Conservation (phyloP, 768 basidiomycete species). For the Russula vinacea region DNA sequence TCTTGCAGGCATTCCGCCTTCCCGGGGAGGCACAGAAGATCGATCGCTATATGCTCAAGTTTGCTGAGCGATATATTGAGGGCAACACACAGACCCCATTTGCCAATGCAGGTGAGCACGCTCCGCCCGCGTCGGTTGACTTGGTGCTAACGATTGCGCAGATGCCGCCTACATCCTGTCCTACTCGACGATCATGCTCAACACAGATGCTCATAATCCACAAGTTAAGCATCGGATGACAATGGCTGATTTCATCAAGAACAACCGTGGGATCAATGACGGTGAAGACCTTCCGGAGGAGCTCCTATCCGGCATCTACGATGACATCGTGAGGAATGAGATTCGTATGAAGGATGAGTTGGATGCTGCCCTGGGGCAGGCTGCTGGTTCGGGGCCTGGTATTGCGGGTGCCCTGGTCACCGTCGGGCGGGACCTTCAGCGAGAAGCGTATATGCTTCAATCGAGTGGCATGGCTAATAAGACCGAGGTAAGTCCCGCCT, state of each 20-base stretch:
- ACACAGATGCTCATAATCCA: slow-evolving; percentile 95
- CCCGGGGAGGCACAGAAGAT: slow-evolving; percentile 99
- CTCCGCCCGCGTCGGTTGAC: slow-evolving; percentile 17
- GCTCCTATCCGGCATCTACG: slow-evolving; percentile 70
- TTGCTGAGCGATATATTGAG: slow-evolving; percentile 93
- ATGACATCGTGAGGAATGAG: slow-evolving; percentile 88
- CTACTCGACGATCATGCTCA: slow-evolving; percentile 92
- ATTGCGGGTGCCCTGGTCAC: slow-evolving; percentile 78
- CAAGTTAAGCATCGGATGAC: slow-evolving; percentile 95
- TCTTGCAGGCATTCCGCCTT: slow-evolving; percentile 93
- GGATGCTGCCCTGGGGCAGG: slow-evolving; percentile 50
- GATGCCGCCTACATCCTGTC: slow-evolving; percentile 94
- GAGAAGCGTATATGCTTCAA: slow-evolving; percentile 93
- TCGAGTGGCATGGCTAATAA: slow-evolving; percentile 95
- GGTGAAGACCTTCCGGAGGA: slow-evolving; percentile 85
- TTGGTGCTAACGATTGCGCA: slow-evolving; percentile 33
- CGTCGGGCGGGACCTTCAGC: slow-evolving; percentile 91
- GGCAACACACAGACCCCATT: slow-evolving; percentile 82
- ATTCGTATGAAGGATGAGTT: slow-evolving; percentile 99
- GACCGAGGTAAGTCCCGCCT: slow-evolving; percentile 65
- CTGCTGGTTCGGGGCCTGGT: slow-evolving; percentile 55
- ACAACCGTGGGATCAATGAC: slow-evolving; percentile 97
- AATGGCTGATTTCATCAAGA: slow-evolving; percentile 85
- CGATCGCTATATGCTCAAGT: slow-evolving; percentile 98
- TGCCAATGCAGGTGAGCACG: slow-evolving; percentile 82